A percentile compares a stretch with the other conserved stretches of the same genome.
phyloP scores from a whole-genome alignment of 768 basidiomycete genomes.

The Russula emetica region DNA sequence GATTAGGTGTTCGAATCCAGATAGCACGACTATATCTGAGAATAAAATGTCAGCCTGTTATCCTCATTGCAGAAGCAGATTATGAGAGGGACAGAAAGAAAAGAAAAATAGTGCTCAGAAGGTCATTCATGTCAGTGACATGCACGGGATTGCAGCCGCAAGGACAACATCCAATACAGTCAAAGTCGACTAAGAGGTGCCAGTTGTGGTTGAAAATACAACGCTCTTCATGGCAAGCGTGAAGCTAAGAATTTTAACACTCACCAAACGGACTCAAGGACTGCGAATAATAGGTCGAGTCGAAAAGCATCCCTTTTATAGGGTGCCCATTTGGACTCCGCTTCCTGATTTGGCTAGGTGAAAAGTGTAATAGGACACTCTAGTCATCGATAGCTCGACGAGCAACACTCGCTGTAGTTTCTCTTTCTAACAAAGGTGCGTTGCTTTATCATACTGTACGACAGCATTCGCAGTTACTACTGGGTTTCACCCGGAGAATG shows the following conservation, averaged over 20 bases:
- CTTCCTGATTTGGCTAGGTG: background rate
- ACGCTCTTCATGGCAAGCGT: constrained; percentile 66
- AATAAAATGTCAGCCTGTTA: constrained; percentile 7
- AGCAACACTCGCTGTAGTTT: background rate
- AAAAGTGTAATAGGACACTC: too few species aligned
- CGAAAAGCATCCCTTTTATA: background rate
- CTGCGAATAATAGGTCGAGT: background rate
- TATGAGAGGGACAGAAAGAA: background rate
- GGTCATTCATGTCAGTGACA: constrained; percentile 76
- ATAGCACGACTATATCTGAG: background rate
- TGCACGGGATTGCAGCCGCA: constrained; percentile 37
- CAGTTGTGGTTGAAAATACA: constrained; percentile 66
- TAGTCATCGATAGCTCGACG: constrained; percentile 10
- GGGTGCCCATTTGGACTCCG: constrained; percentile 11
- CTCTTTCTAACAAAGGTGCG: constrained; percentile 14
- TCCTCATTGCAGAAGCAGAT: background rate
- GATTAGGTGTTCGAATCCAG: background rate
- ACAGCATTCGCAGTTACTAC: background rate
- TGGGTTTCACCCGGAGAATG: background rate
- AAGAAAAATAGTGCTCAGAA: constrained; percentile 39
- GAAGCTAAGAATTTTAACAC: constrained; percentile 18
- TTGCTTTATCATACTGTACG: constrained; percentile 1
- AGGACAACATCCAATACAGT: constrained; percentile 35
- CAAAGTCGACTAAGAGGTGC: constrained; percentile 92
- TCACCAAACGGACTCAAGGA: background rate